These are phyloP conservation scores for Ajuga reptans DNA, from an alignment of 305 asterid genomes.

Conservation along the genomic window DNA sequence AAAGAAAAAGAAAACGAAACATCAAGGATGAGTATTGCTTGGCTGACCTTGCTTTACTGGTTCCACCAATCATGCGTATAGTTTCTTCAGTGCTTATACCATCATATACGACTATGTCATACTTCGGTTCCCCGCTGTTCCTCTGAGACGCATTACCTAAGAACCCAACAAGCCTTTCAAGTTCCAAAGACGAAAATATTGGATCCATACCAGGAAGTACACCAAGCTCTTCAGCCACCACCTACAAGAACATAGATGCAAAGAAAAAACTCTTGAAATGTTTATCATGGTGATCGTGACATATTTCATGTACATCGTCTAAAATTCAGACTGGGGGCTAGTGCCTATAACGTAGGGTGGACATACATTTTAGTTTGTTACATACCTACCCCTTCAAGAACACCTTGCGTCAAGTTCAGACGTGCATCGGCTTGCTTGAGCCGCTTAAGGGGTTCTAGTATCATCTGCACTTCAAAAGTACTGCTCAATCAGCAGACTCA, in stretches of 20 bases:
- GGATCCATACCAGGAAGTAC: constrained; percentile 98
- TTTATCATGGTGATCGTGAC: not conserved
- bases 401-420: constrained; percentile 88
- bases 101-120: constrained; percentile 68
- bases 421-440: constrained; percentile 81
- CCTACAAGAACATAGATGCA: constrained; percentile 43
- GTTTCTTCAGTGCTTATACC: constrained; percentile 84
- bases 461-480: constrained; percentile 52
- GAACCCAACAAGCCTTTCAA: constrained; percentile 55
- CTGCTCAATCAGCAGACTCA: constrained; percentile 20
- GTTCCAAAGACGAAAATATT: constrained; percentile 67
- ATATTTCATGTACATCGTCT: not conserved
- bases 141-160: constrained; percentile 28
- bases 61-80: constrained; percentile 72
- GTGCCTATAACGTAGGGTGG: not conserved
- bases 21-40: not conserved
- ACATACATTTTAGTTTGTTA: constrained; percentile 17
- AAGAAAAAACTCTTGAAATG: not conserved
- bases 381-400: constrained; percentile 96
- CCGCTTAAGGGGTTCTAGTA: constrained; percentile 73
- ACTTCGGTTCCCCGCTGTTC: constrained; percentile 35
- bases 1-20: not conserved
- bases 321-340: not conserved
- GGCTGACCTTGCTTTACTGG: constrained; percentile 65
- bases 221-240: constrained; percentile 93